Evolutionary conservation across 2,329 filamentous ascomycete genomes (phyloP).

Genomic region (Penicillium occitanis): DNA sequence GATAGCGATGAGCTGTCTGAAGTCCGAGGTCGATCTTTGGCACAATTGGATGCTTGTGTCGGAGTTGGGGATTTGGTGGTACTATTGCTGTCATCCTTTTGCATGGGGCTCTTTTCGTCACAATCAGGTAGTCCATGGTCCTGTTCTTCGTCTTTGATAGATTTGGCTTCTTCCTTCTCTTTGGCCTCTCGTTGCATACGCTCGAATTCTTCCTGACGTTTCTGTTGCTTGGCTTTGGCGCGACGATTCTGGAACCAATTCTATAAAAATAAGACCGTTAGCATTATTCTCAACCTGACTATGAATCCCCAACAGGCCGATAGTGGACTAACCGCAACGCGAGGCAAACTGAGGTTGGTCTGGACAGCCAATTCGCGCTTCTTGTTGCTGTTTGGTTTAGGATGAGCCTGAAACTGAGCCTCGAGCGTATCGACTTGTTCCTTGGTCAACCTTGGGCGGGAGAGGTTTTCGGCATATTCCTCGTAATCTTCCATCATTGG

Average conservation of each 20-base stretch:
- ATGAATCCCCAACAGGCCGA: background rate
- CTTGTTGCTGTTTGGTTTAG: slow-evolving; percentile 52
- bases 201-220: slow-evolving; percentile 51
- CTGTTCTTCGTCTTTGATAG: slow-evolving; percentile 33
- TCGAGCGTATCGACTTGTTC: slow-evolving; percentile 54
- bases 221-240: slow-evolving; percentile 54
- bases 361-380: slow-evolving; percentile 52
- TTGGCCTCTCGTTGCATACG: slow-evolving; percentile 39
- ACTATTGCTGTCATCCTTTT: slow-evolving; percentile 15
- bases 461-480: slow-evolving; percentile 50
- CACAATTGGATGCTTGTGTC: slow-evolving; percentile 25
- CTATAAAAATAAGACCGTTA: slow-evolving; percentile 31
- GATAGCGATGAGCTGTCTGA: slow-evolving; percentile 23
- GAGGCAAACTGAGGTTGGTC: slow-evolving; percentile 50
- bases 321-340: slow-evolving; percentile 48
- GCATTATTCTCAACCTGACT: background rate
- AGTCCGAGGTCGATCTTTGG: slow-evolving; percentile 16
- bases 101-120: slow-evolving; percentile 12
- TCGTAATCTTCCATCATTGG: slow-evolving; percentile 45
- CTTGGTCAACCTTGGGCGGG: slow-evolving; percentile 51
- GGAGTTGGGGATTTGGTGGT: slow-evolving; percentile 25
- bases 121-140: slow-evolving; percentile 9
- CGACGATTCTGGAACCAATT: slow-evolving; percentile 56
- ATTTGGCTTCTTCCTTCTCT: slow-evolving; percentile 31
- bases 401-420: slow-evolving; percentile 51